Conservation (phyloP, 2,329 filamentous ascomycete species). For the Penicillium brevicompactum region DNA sequence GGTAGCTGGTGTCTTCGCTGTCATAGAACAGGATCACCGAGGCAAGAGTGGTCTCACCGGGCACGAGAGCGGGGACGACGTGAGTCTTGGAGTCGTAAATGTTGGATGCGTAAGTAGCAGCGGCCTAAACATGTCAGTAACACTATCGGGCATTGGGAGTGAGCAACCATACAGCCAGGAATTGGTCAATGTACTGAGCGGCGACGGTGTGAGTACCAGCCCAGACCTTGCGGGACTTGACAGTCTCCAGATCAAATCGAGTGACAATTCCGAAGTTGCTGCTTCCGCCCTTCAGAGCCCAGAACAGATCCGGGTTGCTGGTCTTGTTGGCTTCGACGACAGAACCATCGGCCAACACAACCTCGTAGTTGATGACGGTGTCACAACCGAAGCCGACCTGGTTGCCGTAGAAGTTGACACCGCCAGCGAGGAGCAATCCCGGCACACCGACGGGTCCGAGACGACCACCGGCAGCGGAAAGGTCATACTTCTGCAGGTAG, state of each 20-base stretch:
- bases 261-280: constrained; percentile 49
- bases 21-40: constrained; percentile 44
- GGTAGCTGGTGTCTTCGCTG: constrained; percentile 31
- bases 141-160: neutral
- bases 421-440: constrained; percentile 32
- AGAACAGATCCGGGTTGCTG: constrained; percentile 37
- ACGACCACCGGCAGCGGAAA: constrained; percentile 30
- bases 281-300: constrained; percentile 47
- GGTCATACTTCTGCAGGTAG: constrained; percentile 21
- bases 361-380: constrained; percentile 33
- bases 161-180: constrained; percentile 22
- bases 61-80: constrained; percentile 32
- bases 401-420: constrained; percentile 33
- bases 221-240: constrained; percentile 35
- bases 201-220: constrained; percentile 32
- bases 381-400: constrained; percentile 33
- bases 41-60: constrained; percentile 31
- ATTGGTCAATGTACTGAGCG: constrained; percentile 27
- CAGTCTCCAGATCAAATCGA: constrained; percentile 40
- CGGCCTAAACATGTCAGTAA: constrained; percentile 21
- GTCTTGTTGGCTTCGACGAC: constrained; percentile 40
- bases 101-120: constrained; percentile 28
- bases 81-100: constrained; percentile 35
- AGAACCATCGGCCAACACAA: constrained; percentile 42
- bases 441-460: constrained; percentile 33